A percentile compares a stretch with the other conserved stretches of the same genome.
Conservation (phyloP, 352 stramenopile species). For the Globisporangium middletonii region DNA sequence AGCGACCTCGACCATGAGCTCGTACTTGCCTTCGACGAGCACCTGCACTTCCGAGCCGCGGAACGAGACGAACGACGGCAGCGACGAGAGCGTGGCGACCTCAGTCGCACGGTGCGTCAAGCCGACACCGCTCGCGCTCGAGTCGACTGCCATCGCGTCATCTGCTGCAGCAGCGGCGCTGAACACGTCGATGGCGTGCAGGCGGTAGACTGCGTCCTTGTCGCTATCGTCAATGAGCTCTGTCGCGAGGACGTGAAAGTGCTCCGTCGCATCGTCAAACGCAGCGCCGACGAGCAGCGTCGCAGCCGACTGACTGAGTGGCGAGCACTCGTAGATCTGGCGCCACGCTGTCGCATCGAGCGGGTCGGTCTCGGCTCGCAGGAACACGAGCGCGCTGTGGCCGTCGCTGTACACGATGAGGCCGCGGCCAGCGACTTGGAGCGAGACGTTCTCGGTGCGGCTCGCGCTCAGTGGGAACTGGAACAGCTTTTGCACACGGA, state of each 20-base stretch:
- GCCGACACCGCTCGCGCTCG: constrained; percentile 23
- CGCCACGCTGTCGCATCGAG: constrained; percentile 27
- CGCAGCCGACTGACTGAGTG: constrained; percentile 23
- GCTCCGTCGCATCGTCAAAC: constrained; percentile 34
- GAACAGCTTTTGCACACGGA: constrained; percentile 26
- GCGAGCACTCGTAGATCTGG: constrained; percentile 44
- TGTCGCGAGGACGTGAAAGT: constrained; percentile 39
- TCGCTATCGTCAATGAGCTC: constrained; percentile 38
- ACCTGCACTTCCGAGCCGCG: constrained; percentile 35
- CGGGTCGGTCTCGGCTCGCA: constrained; percentile 27
- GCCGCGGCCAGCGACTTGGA: constrained; percentile 54
- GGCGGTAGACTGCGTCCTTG: constrained; percentile 40
- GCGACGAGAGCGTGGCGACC: constrained; percentile 38
- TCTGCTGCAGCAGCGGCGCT: constrained; percentile 1
- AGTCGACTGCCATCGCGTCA: constrained; percentile 27
- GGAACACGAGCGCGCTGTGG: constrained; percentile 41
- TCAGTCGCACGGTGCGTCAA: constrained; percentile 32
- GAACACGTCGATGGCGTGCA: constrained; percentile 39
- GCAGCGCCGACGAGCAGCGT: constrained; percentile 40
- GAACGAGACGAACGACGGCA: constrained; percentile 55
- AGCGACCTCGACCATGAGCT: constrained; percentile 37
- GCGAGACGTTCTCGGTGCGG: constrained; percentile 52
- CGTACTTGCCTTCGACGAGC: constrained; percentile 48
- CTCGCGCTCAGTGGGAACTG: constrained; percentile 27
- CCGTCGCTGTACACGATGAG: constrained; percentile 65